Evolutionary conservation across 108 stramenopile species (phyloP), one percentile per base, ranked within the genome.

Genomic region (Aurantiochytrium sp.): DNA sequence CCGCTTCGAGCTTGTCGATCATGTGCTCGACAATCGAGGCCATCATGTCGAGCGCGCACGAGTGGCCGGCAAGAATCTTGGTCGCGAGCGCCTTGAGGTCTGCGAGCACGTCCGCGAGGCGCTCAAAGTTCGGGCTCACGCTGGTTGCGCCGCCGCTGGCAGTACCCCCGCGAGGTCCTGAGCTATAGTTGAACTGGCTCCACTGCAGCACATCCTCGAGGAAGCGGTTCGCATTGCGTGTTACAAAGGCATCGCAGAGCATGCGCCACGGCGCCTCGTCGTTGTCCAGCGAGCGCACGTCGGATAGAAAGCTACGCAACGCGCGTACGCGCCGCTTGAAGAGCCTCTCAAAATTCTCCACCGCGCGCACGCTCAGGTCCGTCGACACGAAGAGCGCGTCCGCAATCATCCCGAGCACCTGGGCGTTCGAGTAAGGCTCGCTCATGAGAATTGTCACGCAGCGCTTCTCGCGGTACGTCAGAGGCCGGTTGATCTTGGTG

Each of bases 211-310:
- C 73, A 24, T 81, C 45, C 30, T 81, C 73, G 24, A 81, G 30
- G 19, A 48, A 4, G 6, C 45, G 12, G 45, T 48, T 41, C 12
- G 73, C 39, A 12, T 81, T 41, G 36, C 73, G 73, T n/a, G 73
- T 81, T 24, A 81, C 73, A 81, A 81, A 81, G 12, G 73, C 73
- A 48, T 81, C 73, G 45, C 73, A 81, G 12, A 81, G 73, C 45
- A 81, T 41, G 27, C 73, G 39, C 73, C 73, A 81, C 6, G 73
- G 73, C 50, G 73, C 50, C 39, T 41, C 73, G 21, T 81, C 73
- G 39, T 81, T 41, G 45, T 81, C 73, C 45, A 81, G 39, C 21
- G 73, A 48, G 24, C 73, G 42, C 42, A 48, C 39, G 45, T 12
- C 32, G 8, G 39, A 48, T 0, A 48, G 42, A 2, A 81, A 81